These are phyloP conservation scores for Scheffersomyces insectosa DNA, from an alignment of 1,139 yeast genomes.

Conservation along the genomic window DNA sequence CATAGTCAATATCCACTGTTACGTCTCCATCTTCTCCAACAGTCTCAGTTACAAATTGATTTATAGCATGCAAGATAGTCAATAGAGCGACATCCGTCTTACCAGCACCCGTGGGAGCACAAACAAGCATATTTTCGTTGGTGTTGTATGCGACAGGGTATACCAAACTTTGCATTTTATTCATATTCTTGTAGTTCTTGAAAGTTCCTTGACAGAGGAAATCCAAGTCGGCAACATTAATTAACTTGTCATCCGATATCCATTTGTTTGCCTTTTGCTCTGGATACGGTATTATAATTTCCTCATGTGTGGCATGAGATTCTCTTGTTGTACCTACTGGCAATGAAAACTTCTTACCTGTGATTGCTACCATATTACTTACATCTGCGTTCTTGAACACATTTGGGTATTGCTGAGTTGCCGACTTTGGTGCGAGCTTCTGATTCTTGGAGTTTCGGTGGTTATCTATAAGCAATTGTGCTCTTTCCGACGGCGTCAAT, in stretches of 20 bases:
- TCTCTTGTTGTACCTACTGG: constrained; percentile 82
- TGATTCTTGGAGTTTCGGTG: constrained; percentile 52
- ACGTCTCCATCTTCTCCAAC: constrained; percentile 49
- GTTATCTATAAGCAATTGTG: constrained; percentile 57
- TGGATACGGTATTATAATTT: constrained; percentile 79
- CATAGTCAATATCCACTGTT: constrained; percentile 66
- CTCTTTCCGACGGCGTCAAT: constrained; percentile 59
- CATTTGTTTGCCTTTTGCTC: constrained; percentile 45
- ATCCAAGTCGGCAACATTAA: constrained; percentile 66
- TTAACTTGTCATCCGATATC: constrained; percentile 55
- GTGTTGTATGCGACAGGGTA: constrained; percentile 91
- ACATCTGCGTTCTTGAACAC: constrained; percentile 75
- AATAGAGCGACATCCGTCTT: constrained; percentile 95
- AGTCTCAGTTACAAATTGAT: constrained; percentile 57
- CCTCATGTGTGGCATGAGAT: constrained; percentile 68
- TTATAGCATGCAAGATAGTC: constrained; percentile 78
- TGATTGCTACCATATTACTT: constrained; percentile 66
- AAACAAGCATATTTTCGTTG: constrained; percentile 91
- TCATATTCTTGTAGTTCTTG: constrained; percentile 71
- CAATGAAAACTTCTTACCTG: constrained; percentile 76
- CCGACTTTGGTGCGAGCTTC: constrained; percentile 46
- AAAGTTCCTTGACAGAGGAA: constrained; percentile 82
- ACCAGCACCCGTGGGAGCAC: constrained; percentile 99
- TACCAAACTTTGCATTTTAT: constrained; percentile 89
- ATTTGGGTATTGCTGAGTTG: constrained; percentile 72